These are phyloP conservation scores for Backusella morwellensis DNA, from an alignment of 192 early-diverging fungal genomes.

Conservation along the genomic window DNA sequence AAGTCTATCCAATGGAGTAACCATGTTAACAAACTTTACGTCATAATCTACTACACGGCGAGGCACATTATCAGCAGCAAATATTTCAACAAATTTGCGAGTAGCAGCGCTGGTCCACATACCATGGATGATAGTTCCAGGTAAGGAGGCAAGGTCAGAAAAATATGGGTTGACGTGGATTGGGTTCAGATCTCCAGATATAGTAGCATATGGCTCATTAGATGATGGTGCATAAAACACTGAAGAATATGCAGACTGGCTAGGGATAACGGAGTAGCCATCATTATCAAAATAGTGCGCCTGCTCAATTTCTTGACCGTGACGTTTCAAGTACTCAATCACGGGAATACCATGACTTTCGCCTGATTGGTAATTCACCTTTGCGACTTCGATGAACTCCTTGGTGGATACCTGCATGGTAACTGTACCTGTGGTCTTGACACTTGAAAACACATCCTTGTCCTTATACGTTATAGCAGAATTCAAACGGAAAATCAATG, in stretches of 20 bases:
- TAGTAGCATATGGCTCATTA: constrained; percentile 85
- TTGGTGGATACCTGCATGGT: constrained; percentile 78
- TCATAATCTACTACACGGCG: constrained; percentile 83
- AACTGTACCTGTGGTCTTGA: constrained; percentile 75
- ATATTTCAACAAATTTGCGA: constrained; percentile 93
- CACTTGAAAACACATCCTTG: constrained; percentile 60
- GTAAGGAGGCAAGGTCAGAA: constrained; percentile 84
- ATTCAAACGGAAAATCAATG: constrained; percentile 76
- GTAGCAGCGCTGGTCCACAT: constrained; percentile 97
- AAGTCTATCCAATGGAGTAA: constrained; percentile 84
- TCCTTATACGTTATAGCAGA: constrained; percentile 61
- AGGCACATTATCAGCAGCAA: constrained; percentile 91
- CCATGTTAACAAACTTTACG: constrained; percentile 92
- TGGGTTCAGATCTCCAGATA: constrained; percentile 91
- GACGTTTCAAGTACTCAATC: constrained; percentile 82
- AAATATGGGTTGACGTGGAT: constrained; percentile 97
- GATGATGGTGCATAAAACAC: constrained; percentile 78
- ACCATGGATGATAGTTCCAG: constrained; percentile 94
- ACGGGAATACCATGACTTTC: constrained; percentile 86
- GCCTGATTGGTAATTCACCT: constrained; percentile 76
- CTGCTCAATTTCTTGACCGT: constrained; percentile 85
- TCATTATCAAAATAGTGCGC: constrained; percentile 86
- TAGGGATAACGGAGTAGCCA: constrained; percentile 90
- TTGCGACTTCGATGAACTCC: constrained; percentile 79
- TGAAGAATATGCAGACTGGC: constrained; percentile 76